Percentiles rank a stretch among this genome's conserved stretches.
These are phyloP conservation scores for Nemania diffusa DNA, from an alignment of 2,329 filamentous ascomycete genomes.

Conservation along the genomic window DNA sequence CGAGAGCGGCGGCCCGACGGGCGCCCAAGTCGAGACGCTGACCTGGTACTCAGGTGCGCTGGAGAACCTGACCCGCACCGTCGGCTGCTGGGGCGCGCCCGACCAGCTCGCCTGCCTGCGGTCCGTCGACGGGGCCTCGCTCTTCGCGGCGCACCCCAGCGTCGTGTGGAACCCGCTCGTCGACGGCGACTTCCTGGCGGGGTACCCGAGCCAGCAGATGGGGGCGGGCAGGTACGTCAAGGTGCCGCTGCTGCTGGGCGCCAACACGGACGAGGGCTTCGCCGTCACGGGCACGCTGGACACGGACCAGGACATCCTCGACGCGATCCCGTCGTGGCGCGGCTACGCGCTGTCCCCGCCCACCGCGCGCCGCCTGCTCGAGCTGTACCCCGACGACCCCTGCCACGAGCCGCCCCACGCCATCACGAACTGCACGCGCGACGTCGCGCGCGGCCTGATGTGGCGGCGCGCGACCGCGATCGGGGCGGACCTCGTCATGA, in stretches of 20 bases:
- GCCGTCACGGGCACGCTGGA: conserved; percentile 53
- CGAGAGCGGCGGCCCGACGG: conserved; percentile 59
- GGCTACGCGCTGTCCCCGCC: conserved; percentile 58
- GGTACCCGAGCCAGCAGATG: conserved; percentile 59
- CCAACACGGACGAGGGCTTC: conserved; percentile 62
- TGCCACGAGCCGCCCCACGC: conserved; percentile 57
- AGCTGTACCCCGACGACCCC: conserved; percentile 61
- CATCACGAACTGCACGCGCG: conserved; percentile 51
- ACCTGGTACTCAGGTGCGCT: conserved; percentile 51
- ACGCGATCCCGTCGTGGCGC: conserved; percentile 55
- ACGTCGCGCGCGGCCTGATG: conserved; percentile 51
- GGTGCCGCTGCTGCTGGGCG: conserved; percentile 59
- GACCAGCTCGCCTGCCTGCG: conserved; percentile 54
- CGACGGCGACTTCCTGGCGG: conserved; percentile 60
- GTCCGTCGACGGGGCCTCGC: conserved; percentile 45
- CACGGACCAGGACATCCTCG: conserved; percentile 57
- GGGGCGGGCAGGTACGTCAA: conserved; percentile 55
- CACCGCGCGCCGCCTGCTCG: conserved; percentile 55
- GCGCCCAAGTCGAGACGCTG: conserved; percentile 47
- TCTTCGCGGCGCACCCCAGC: conserved; percentile 52
- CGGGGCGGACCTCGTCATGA: conserved; percentile 61
- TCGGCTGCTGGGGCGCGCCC: conserved; percentile 50
- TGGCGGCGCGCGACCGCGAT: conserved; percentile 59
- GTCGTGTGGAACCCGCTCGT: conserved; percentile 57
- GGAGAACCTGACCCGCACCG: conserved; percentile 51